These are phyloP conservation scores for Taphrina flavorubra DNA, from an alignment of 1,139 yeast genomes.

Conservation along the genomic window DNA sequence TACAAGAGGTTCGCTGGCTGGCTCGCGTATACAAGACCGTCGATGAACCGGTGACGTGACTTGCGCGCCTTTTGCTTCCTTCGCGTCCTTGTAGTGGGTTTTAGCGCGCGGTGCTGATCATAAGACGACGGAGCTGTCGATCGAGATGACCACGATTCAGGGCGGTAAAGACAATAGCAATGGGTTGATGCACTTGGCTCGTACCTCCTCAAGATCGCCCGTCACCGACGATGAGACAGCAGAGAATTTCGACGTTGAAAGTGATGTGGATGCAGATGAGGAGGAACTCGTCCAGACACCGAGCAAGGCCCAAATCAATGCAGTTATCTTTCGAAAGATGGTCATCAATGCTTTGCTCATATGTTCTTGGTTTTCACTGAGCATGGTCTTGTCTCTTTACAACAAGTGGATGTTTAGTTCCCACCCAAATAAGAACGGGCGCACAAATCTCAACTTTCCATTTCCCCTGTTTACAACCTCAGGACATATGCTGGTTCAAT, in stretches of 20 bases:
- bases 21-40: no score
- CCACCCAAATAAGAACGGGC: slow-evolving; percentile 66
- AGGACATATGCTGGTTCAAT: slow-evolving; percentile 75
- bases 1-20: no score
- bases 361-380: slow-evolving; percentile 45
- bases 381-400: slow-evolving; percentile 55
- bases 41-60: no score
- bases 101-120: no score
- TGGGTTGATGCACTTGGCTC: slow-evolving; percentile 3
- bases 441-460: slow-evolving; percentile 73
- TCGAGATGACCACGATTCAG: background rate
- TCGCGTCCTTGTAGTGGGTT: no score
- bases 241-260: slow-evolving; percentile 1
- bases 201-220: slow-evolving; percentile 2
- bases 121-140: no score
- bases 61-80: no score
- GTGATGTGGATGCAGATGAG: slow-evolving; percentile 7
- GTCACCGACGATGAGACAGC: background rate
- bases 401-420: slow-evolving; percentile 66
- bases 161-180: background rate
- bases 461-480: slow-evolving; percentile 86
- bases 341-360: slow-evolving; percentile 24
- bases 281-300: slow-evolving; percentile 12
- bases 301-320: slow-evolving; percentile 32
- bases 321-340: slow-evolving; percentile 15